Evolutionary conservation across 352 stramenopile species (phyloP).

Genomic region (Phytophthora hibernalis): DNA sequence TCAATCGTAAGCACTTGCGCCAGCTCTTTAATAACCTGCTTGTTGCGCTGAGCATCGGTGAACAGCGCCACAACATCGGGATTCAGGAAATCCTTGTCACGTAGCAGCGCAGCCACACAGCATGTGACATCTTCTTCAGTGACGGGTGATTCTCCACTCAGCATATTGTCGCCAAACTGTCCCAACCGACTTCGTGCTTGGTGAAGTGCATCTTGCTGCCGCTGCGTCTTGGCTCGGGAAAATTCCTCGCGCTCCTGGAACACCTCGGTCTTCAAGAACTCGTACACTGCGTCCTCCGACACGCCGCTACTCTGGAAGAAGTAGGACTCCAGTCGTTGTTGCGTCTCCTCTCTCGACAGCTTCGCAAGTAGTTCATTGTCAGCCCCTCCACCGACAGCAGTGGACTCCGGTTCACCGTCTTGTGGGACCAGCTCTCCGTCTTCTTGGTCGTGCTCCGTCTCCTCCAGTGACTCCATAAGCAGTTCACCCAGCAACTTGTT

Average conservation of each 20-base stretch:
- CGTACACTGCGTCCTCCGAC: slow-evolving; percentile 41
- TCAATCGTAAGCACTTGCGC: slow-evolving; percentile 58
- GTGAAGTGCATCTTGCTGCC: slow-evolving; percentile 34
- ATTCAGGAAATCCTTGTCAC: slow-evolving; percentile 39
- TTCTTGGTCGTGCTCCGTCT: slow-evolving; percentile 37
- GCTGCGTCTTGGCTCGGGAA: slow-evolving; percentile 32
- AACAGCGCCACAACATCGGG: slow-evolving; percentile 48
- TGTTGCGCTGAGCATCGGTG: slow-evolving; percentile 39
- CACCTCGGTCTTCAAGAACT: slow-evolving; percentile 45
- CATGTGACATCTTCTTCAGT: slow-evolving; percentile 31
- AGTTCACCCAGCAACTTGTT: slow-evolving; percentile 60
- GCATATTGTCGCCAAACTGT: slow-evolving; percentile 38
- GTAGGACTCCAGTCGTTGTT: slow-evolving; percentile 46
- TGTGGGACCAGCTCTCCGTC: slow-evolving; percentile 23
- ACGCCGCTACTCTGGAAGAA: slow-evolving; percentile 48
- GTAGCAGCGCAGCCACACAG: slow-evolving; percentile 40
- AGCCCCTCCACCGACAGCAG: slow-evolving; percentile 12
- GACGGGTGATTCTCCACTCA: slow-evolving; percentile 23
- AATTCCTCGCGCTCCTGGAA: slow-evolving; percentile 37
- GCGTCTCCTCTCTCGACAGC: slow-evolving; percentile 48
- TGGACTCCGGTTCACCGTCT: slow-evolving; percentile 15
- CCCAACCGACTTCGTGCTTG: slow-evolving; percentile 18
- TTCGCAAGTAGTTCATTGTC: slow-evolving; percentile 30
- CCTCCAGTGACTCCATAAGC: slow-evolving; percentile 46
- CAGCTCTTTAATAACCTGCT: slow-evolving; percentile 46